Conservation (phyloP, 2,329 filamentous ascomycete genomes). For the Leptographium wingfieldii region DNA sequence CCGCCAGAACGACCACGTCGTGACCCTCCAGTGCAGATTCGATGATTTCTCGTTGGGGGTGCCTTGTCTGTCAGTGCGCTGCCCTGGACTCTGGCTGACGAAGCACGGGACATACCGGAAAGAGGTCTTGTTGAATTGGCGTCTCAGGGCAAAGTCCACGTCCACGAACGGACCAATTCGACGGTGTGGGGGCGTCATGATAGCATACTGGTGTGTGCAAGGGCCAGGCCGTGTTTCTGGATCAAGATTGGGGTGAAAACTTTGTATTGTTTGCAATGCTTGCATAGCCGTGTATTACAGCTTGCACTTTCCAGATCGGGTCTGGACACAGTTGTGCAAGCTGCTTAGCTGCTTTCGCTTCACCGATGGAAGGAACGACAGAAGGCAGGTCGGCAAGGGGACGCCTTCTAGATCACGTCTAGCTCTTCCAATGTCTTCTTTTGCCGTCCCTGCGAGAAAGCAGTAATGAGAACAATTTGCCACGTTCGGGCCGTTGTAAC, state of each 20-base stretch:
- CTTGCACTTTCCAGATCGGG: no score
- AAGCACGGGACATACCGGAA: conserved; percentile 44
- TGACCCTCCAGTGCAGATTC: conserved; percentile 16
- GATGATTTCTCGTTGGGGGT: conserved; percentile 80
- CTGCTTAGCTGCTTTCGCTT: no score
- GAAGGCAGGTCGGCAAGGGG: no score
- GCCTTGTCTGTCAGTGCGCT: conserved; percentile 33
- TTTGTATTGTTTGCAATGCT: no score
- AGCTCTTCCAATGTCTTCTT: no score
- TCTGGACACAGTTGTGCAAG: no score
- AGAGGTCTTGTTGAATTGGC: conserved; percentile 59
- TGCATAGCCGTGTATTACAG: no score
- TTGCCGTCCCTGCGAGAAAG: no score
- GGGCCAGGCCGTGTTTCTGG: background rate
- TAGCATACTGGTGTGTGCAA: background rate
- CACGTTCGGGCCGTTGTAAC: background rate
- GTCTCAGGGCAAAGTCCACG: conserved; percentile 60
- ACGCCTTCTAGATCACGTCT: no score
- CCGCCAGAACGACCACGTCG: conserved; percentile 64
- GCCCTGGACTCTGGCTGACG: background rate
- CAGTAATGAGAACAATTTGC: background rate
- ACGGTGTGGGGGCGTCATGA: conserved; percentile 10
- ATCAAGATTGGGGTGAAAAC: background rate
- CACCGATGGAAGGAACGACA: no score
- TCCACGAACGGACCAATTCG: conserved; percentile 43